Evolutionary conservation across 805 yeast genomes (phyloP), one percentile per base, ranked within the genome.

Genomic region (Monosporozyma unispora): DNA sequence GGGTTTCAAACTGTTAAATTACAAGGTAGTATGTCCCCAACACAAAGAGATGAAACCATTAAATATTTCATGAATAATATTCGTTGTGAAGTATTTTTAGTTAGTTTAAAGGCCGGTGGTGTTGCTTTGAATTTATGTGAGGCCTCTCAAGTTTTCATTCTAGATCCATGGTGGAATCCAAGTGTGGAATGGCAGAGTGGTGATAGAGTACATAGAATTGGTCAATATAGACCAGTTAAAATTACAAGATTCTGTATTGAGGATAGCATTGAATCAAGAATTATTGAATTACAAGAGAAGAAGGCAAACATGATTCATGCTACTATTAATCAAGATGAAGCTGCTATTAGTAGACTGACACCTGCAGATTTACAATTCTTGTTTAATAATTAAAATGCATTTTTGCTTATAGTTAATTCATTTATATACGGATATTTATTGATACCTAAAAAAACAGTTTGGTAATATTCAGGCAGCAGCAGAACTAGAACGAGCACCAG

Each of bases 151-250:
- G 98, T 93, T 44, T 93, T 93, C 57, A 75, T 93, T 43, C 74
- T 93, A 73, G 99, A 93, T 60, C 98, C 98, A 33, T 93, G 99
- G 99, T 93, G 99, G 98, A 95, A 93, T 64, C 98, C 98, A 1
- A 85, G 95, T 57, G 93, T 91, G 7, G 99, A 93, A 66, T 93
- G 97, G 89, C 99, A 93, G 66, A 84, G 95, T 46, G 96, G 96
- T 68, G 99, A 93, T 67, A 81, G 99, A 70, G 97, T 93, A 21
- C 98, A 93, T 68, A 80, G 99, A 69, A 93, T 93, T 54, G 97
- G 98, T 5, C 99, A 93, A 66, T 86, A 78, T 58, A 71, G 99
- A 56, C 99, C 99, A 0, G 96, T 93, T 9, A 78, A 87, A 54
- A 88, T 93, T 56, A 89, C 96, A 8, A 77, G 97, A 44, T 81